phyloP scores from a whole-genome alignment of 192 early-diverging fungal species.

The Phycomyces blakesleeanus region DNA sequence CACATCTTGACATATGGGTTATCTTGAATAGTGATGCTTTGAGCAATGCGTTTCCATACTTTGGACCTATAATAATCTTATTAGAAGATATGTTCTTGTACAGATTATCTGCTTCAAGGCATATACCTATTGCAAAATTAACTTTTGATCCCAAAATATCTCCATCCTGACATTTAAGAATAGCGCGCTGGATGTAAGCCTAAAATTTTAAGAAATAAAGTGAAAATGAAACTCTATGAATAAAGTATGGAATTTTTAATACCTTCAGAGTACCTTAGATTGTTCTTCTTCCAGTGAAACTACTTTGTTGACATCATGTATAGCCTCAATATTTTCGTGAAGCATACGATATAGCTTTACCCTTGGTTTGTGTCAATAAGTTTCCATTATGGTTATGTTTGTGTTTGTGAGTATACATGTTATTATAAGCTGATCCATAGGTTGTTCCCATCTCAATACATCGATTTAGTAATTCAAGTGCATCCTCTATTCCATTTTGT shows the following conservation, averaged over 20 bases:
- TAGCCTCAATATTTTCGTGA: constrained; percentile 32
- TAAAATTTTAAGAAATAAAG: constrained; percentile 7
- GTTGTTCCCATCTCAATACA: constrained; percentile 35
- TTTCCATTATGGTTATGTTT: background rate
- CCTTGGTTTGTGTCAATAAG: background rate
- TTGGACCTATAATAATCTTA: constrained; percentile 32
- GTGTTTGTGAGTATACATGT: constrained; percentile 30
- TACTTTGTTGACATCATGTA: constrained; percentile 43
- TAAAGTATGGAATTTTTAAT: constrained; percentile 20
- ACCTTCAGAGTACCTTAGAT: constrained; percentile 27
- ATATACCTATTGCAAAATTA: constrained; percentile 41
- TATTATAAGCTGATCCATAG: constrained; percentile 51
- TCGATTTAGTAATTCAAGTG: constrained; percentile 39
- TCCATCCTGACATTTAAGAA: constrained; percentile 39
- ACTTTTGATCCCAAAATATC: constrained; percentile 41
- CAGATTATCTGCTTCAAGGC: no score
- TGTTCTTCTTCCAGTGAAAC: constrained; percentile 38
- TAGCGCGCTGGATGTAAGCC: constrained; percentile 50
- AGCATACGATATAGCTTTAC: constrained; percentile 46
- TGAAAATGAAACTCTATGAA: background rate
- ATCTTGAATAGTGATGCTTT: constrained; percentile 41
- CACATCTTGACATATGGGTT: constrained; percentile 46
- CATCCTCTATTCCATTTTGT: constrained; percentile 37
- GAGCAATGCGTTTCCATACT: constrained; percentile 47
- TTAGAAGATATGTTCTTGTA: background rate